Evolutionary conservation across 2,329 filamentous ascomycete genomes (phyloP).

Genomic region (Fusarium chuoi): DNA sequence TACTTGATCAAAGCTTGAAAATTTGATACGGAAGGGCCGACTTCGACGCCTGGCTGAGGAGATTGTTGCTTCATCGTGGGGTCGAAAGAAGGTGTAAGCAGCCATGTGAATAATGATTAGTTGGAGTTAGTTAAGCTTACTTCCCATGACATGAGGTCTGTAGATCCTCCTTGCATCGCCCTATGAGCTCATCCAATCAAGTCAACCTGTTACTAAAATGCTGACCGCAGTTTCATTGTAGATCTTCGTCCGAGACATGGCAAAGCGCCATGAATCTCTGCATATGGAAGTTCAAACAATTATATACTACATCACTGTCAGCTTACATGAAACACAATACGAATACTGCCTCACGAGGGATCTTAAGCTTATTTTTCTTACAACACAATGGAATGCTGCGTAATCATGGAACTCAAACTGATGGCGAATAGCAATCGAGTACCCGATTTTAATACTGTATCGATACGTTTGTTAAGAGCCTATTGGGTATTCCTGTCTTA

Average conservation of each 20-base stretch:
- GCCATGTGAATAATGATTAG: rapidly evolving
- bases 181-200: background rate
- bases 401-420: background rate
- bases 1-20: background rate
- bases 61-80: too few relatives aligned
- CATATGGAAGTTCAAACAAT: background rate
- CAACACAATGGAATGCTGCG: background rate
- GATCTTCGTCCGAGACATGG: background rate
- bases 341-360: background rate
- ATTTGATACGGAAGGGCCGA: background rate
- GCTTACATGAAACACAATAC: background rate
- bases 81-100: background rate
- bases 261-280: background rate
- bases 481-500: rapidly evolving
- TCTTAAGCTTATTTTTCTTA: background rate
- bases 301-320: background rate
- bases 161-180: background rate
- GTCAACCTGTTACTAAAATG: background rate
- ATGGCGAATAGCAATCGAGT: background rate
- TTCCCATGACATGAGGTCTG: background rate
- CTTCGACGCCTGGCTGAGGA: too few relatives aligned
- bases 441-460: background rate
- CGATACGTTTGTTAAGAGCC: too few relatives aligned
- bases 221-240: background rate
- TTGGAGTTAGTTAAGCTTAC: background rate